A percentile compares a stretch with the other conserved stretches of the same genome.
Evolutionary conservation across 2,329 filamentous ascomycete genomes (phyloP).

Genomic region (Metarhizium brunneum): DNA sequence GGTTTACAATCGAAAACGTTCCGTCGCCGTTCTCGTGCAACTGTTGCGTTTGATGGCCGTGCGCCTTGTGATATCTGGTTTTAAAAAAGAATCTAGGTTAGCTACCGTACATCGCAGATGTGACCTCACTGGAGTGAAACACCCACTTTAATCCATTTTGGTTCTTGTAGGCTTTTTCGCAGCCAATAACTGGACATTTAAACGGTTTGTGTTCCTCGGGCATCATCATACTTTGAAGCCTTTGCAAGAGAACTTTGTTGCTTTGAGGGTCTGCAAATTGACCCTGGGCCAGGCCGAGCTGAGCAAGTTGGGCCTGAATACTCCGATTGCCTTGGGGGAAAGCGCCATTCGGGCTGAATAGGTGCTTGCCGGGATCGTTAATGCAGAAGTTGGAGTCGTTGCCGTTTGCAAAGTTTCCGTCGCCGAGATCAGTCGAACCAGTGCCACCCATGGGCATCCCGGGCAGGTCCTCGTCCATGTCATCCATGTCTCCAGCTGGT

Average conservation of each 20-base stretch:
- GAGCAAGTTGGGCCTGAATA: constrained; percentile 59
- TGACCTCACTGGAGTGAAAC: neutral
- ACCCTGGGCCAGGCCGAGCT: constrained; percentile 65
- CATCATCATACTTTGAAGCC: constrained; percentile 51
- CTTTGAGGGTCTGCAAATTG: constrained; percentile 74
- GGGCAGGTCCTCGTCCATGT: constrained; percentile 66
- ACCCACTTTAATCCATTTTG: constrained; percentile 92
- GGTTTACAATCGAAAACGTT: constrained; percentile 96
- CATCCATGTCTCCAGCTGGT: constrained; percentile 44
- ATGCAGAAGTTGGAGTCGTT: constrained; percentile 53
- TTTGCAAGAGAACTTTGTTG: constrained; percentile 47
- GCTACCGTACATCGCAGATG: neutral
- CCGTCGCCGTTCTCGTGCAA: constrained; percentile 94
- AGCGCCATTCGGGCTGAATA: constrained; percentile 78
- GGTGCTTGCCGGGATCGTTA: constrained; percentile 86
- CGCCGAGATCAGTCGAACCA: constrained; percentile 40
- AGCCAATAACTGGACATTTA: constrained; percentile 94
- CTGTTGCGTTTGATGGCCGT: constrained; percentile 94
- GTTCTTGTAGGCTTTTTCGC: constrained; percentile 99
- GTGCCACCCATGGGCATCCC: constrained; percentile 54
- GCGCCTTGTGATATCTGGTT: constrained; percentile 60
- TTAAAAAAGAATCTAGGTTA: neutral
- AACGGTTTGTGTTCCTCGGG: constrained; percentile 96
- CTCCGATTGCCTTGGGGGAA: constrained; percentile 54
- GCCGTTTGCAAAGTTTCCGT: constrained; percentile 41